Evolutionary conservation across 2,329 filamentous ascomycete species (phyloP).

Genomic region (Cryphonectria radicalis): DNA sequence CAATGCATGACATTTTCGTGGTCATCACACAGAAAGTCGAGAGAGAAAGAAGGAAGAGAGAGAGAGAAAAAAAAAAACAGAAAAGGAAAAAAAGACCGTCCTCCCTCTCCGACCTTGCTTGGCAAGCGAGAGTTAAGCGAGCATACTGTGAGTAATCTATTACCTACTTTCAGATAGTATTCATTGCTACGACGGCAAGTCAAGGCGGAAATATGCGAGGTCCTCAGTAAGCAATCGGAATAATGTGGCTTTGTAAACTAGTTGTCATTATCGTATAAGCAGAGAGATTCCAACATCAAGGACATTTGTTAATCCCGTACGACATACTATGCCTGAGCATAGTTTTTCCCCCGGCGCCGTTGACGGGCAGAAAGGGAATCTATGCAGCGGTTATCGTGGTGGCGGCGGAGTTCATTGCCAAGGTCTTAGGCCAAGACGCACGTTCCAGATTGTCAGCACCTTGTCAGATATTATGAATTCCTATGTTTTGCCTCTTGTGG

Average conservation of each 20-base stretch:
- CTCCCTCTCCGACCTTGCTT: no score
- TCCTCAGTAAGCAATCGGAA: conserved; percentile 1
- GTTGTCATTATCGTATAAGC: neutral
- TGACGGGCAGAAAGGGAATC: neutral
- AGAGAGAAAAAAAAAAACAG: no score
- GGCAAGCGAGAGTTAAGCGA: neutral
- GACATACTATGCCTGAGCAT: neutral
- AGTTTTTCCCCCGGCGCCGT: neutral
- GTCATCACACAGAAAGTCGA: neutral
- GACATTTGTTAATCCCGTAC: neutral
- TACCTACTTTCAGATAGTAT: neutral
- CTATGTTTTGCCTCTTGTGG: neutral
- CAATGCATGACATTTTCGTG: conserved; percentile 1
- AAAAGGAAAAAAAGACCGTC: no score
- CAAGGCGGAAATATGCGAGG: neutral
- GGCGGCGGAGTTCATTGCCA: neutral
- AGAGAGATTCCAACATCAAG: neutral
- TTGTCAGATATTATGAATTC: conserved; percentile 17
- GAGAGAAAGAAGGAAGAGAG: neutral
- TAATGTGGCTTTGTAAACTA: neutral
- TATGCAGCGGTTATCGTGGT: neutral
- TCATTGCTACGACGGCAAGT: neutral
- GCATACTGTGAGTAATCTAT: neutral
- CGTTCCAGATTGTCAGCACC: conserved; percentile 14
- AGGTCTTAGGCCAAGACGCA: neutral